phyloP scores from a whole-genome alignment of 129 eudicot genomes.

The Tanacetum coccineum region DNA sequence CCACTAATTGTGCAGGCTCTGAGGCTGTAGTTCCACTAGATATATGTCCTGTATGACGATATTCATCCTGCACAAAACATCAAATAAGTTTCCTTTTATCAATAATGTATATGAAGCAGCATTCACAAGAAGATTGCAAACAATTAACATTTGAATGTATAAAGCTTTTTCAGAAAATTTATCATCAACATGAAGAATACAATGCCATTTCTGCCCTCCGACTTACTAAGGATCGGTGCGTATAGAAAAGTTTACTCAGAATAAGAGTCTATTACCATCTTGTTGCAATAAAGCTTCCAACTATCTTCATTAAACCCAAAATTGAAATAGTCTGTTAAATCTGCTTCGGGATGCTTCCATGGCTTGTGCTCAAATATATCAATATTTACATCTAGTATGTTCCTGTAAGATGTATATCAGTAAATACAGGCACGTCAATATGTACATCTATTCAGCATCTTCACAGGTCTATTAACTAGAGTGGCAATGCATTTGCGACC shows the following conservation, averaged over 20 bases:
- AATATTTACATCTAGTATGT: conserved; percentile 63
- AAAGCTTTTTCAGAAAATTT: conserved; percentile 3
- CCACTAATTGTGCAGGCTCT: conserved; percentile 19
- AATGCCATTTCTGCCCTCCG: neutral
- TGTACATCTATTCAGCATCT: neutral
- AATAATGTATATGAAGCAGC: conserved; percentile 15
- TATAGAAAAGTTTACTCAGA: conserved; percentile 10
- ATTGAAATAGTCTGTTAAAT: conserved; percentile 71
- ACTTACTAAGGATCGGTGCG: too few species aligned
- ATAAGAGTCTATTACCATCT: conserved; percentile 42
- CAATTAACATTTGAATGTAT: neutral
- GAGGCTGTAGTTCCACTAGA: conserved; percentile 18
- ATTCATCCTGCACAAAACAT: conserved; percentile 41
- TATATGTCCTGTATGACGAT: conserved; percentile 31
- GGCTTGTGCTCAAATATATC: conserved; percentile 53
- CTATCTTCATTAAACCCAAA: conserved; percentile 67
- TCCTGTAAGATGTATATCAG: conserved; percentile 50
- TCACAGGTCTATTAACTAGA: conserved; percentile 7
- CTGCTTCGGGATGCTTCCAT: conserved; percentile 63
- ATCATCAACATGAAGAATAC: neutral
- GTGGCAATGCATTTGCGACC: neutral
- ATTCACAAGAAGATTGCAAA: conserved; percentile 13
- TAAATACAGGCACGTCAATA: conserved; percentile 15
- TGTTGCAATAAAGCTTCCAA: conserved; percentile 68
- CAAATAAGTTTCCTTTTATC: conserved; percentile 20